phyloP scores from a whole-genome alignment of 2,329 filamentous ascomycete species.

The Xylariales sp. region DNA sequence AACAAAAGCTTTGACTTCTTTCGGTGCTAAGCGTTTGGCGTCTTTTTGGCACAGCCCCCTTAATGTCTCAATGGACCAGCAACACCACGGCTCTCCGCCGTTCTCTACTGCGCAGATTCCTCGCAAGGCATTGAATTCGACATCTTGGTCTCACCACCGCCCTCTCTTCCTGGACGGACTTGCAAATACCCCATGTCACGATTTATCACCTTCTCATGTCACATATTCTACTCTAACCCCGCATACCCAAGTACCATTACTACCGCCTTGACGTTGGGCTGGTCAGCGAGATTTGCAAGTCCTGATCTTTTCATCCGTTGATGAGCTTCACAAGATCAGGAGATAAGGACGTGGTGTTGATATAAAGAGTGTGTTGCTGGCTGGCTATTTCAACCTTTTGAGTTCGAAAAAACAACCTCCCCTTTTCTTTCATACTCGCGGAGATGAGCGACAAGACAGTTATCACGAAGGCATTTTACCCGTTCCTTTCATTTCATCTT shows the following conservation, averaged over 20 bases:
- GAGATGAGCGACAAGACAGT: constrained; percentile 6
- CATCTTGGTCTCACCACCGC: background rate
- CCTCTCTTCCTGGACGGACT: background rate
- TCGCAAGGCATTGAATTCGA: constrained; percentile 7
- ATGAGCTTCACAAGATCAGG: background rate
- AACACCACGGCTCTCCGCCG: constrained; percentile 12
- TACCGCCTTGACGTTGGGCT: no score
- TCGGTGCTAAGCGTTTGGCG: constrained; percentile 26
- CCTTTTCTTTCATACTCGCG: constrained; percentile 1
- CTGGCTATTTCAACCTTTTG: constrained; percentile 1
- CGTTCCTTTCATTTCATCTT: background rate
- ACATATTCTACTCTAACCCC: background rate
- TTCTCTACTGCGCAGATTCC: constrained; percentile 1
- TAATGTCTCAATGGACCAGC: constrained; percentile 29
- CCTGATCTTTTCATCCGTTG: background rate
- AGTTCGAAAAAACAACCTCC: constrained; percentile 2
- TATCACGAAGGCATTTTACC: constrained; percentile 8
- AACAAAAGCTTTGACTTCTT: constrained; percentile 18
- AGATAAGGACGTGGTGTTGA: background rate
- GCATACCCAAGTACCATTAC: background rate
- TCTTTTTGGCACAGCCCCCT: constrained; percentile 16
- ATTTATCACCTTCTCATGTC: background rate
- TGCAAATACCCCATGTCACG: background rate
- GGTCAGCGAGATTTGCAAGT: background rate
- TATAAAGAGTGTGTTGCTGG: constrained; percentile 4